Evolutionary conservation across 2,329 filamentous ascomycete species (phyloP), one percentile per base, ranked within the genome.

Genomic region (Colletotrichum sansevieriae): DNA sequence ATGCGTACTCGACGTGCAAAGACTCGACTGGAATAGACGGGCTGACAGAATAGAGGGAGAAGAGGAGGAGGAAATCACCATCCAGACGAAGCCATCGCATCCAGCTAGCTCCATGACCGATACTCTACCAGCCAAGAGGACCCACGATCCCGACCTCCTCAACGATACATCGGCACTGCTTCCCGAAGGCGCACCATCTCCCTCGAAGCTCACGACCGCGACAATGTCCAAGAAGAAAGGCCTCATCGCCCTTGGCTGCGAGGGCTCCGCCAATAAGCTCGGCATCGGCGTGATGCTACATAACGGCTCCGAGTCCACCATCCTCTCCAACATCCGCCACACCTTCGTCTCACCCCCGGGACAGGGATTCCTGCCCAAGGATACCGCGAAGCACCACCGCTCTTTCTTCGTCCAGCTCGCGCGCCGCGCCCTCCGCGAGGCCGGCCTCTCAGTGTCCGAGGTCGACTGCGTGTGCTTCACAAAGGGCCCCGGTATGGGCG

Each of bases 261-360:
- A 99, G 84, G 95, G 96, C 79, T 97, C 94, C 65, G 96, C 96
- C 81, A 99, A 99, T 86, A 99, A 99, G 82, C 90, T 99, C 60
- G 96, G 95, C 73, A 91, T 98, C 67, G 96, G 96, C 76, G 85
- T 99, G 67, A 97, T 99, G 78, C 88, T 90, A 25, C 96, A 98
- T 83, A 81, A 76, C 67, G 80, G 83, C 68, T 82, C 86, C 68
- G 83, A 85, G 43, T 87, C 91, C 20, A 83, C 85, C 72, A 91
- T 99, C 77, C 93, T 99, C 73, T 91, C 95, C 77, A 99, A 99
- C 83, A 87, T 99, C 73, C 92, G 96, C 63, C 92, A 98, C 83
- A 99, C 96, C 20, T 99, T 95, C 83, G 87, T 91, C 75, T 93
- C 95, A 51, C 95, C 96, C 4, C 94, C 96, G 0, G 96, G 96